Evolutionary conservation across 768 basidiomycete genomes (phyloP).

Genomic region (Tephrocybe rancida): DNA sequence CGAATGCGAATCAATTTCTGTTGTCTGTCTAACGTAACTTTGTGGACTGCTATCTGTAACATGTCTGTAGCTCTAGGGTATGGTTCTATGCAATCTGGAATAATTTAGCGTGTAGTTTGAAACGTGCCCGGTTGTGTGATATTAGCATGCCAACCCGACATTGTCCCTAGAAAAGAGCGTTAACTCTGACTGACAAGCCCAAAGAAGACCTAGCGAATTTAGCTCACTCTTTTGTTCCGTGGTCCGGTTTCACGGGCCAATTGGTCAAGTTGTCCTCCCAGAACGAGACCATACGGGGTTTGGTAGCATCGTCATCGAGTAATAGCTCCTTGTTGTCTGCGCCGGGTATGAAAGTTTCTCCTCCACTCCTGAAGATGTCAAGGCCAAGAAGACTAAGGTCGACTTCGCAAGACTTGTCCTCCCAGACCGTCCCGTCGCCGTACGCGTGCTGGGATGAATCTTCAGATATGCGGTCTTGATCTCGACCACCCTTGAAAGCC

Average conservation of each 20-base stretch:
- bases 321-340: conserved; percentile 3
- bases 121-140: too few relatives aligned
- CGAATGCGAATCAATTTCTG: too few relatives aligned
- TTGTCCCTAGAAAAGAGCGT: background rate
- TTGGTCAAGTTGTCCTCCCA: conserved; percentile 18
- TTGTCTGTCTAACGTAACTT: too few relatives aligned
- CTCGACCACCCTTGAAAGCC: background rate
- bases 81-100: too few relatives aligned
- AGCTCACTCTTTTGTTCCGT: conserved; percentile 2
- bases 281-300: conserved; percentile 15
- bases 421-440: background rate
- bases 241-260: background rate
- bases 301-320: background rate
- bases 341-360: conserved; percentile 6
- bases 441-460: background rate
- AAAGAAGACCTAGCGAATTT: background rate
- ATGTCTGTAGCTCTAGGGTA: too few relatives aligned
- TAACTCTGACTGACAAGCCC: too few relatives aligned
- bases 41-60: too few relatives aligned
- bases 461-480: background rate
- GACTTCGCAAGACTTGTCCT: conserved; percentile 20
- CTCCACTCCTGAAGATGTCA: conserved; percentile 21
- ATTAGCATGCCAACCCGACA: conserved; percentile 14
- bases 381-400: conserved; percentile 24
- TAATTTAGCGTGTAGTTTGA: too few relatives aligned